These are phyloP conservation scores for Mortierella sp. DNA, from an alignment of 371 early-diverging fungal genomes.

Conservation along the genomic window DNA sequence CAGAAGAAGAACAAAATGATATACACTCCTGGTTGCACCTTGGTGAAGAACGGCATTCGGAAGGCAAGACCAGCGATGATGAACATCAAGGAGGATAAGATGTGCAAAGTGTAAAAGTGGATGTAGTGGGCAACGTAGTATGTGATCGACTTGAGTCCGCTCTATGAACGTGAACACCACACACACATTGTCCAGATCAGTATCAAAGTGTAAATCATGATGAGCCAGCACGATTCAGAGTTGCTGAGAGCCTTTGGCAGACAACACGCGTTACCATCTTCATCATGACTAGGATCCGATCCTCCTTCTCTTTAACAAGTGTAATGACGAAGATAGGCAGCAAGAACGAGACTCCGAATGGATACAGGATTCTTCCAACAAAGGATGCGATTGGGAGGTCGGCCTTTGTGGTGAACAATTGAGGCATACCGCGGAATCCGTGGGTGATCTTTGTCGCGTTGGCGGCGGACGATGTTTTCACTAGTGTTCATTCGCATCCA, in stretches of 20 bases:
- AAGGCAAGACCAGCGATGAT: constrained; percentile 62
- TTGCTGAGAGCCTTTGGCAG: not conserved
- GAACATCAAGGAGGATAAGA: constrained; percentile 66
- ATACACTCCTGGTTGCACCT: constrained; percentile 62
- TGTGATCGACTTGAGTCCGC: constrained; percentile 68
- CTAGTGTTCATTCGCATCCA: not conserved
- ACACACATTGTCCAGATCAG: not conserved
- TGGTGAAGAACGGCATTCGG: constrained; percentile 70
- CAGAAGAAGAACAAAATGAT: constrained; percentile 73
- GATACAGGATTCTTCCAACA: constrained; percentile 72
- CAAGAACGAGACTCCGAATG: constrained; percentile 81
- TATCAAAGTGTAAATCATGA: not conserved
- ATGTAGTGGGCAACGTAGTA: constrained; percentile 75
- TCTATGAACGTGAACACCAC: constrained; percentile 36
- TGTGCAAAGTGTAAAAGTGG: constrained; percentile 71
- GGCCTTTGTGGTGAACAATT: constrained; percentile 52
- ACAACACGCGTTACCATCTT: constrained; percentile 58
- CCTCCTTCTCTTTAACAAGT: constrained; percentile 78
- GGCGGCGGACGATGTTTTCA: constrained; percentile 37
- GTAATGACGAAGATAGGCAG: constrained; percentile 77
- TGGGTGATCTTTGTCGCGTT: constrained; percentile 64
- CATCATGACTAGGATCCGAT: constrained; percentile 78
- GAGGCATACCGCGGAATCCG: constrained; percentile 69
- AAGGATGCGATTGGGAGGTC: constrained; percentile 62
- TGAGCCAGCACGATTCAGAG: too few species aligned